These are phyloP conservation scores for Sequoia sempervirens DNA, from an alignment of 75 land plant genomes.

Conservation along the genomic window DNA sequence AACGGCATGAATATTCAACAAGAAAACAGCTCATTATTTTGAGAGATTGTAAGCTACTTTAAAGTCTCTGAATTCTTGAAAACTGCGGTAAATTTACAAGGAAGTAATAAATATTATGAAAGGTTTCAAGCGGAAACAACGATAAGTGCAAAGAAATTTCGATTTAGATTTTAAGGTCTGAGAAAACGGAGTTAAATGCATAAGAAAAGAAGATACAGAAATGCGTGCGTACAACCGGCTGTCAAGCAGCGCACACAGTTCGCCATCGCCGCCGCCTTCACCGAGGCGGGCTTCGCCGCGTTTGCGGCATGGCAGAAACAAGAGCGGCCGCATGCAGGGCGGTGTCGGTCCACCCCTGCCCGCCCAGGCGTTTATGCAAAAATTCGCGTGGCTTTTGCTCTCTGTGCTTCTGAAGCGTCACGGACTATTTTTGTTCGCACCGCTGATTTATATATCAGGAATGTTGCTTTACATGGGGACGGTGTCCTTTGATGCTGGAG, in stretches of 20 bases:
- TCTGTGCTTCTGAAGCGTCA: slow-evolving; percentile 70
- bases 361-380: slow-evolving; percentile 30
- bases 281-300: slow-evolving; percentile 40
- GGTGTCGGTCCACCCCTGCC: slow-evolving; percentile 7
- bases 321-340: slow-evolving; percentile 11
- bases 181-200: neutral
- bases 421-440: slow-evolving; percentile 77
- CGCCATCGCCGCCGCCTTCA: slow-evolving; percentile 60
- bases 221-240: slow-evolving; percentile 30
- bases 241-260: slow-evolving; percentile 30
- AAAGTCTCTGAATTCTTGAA: neutral
- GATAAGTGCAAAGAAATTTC: neutral
- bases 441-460: slow-evolving; percentile 72
- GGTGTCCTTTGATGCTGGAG: slow-evolving; percentile 47
- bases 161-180: neutral
- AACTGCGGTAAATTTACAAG: neutral
- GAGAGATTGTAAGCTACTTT: neutral
- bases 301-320: slow-evolving; percentile 13
- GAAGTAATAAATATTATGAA: neutral
- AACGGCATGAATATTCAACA: neutral
- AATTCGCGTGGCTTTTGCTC: slow-evolving; percentile 44
- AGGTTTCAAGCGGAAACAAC: neutral
- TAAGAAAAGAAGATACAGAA: neutral
- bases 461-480: slow-evolving; percentile 88
- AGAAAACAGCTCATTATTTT: neutral